Conservation (phyloP, 108 stramenopile species). For the Cyclotella choctawhatcheeana region DNA sequence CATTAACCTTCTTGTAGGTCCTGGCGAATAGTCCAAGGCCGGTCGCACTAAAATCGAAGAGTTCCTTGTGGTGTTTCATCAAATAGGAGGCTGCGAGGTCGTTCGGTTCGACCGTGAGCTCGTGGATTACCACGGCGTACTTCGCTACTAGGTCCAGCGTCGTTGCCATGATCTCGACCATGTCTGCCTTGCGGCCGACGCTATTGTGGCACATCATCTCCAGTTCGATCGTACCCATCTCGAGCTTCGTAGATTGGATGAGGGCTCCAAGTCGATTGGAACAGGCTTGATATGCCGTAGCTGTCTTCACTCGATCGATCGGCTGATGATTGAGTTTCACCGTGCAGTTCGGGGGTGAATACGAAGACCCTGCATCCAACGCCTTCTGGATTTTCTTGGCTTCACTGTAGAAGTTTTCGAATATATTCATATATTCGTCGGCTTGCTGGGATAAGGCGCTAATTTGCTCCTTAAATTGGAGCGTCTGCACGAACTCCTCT, state of each 20-base stretch:
- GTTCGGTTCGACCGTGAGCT: no score
- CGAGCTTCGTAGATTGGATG: no score
- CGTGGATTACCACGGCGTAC: no score
- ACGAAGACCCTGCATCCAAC: not conserved
- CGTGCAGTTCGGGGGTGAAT: not conserved
- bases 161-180: no score
- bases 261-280: no score
- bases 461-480: not conserved
- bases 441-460: not conserved
- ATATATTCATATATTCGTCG: not conserved
- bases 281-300: not conserved
- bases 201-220: no score
- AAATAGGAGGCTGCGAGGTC: not conserved
- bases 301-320: not conserved
- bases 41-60: not conserved
- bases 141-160: no score
- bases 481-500: not conserved
- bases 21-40: not conserved
- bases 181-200: no score
- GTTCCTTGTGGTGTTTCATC: not conserved
- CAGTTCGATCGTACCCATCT: no score
- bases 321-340: constrained; percentile 3
- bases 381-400: constrained; percentile 1
- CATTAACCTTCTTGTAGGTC: not conserved
- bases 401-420: not conserved